A percentile compares a stretch with the other conserved stretches of the same genome.
Evolutionary conservation across 2,329 filamentous ascomycete species (phyloP).

Genomic region (Ophiostoma quercus): DNA sequence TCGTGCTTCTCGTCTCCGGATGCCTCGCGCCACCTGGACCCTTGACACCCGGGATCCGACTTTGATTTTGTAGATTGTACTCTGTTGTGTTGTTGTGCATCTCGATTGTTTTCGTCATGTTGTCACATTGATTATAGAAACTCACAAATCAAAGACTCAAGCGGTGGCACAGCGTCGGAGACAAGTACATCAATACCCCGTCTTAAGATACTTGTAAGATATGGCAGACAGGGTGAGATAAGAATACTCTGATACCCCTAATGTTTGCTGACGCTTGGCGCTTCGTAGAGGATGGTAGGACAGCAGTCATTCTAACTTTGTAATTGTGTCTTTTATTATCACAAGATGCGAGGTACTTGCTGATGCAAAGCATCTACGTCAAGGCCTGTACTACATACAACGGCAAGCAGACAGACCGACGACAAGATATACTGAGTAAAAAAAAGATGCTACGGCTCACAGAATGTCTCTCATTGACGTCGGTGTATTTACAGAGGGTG

Average conservation of each 20-base stretch:
- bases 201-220: not conserved
- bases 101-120: not conserved
- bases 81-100: not conserved
- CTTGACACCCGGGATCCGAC: not conserved
- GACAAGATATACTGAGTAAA: not conserved
- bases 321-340: no score
- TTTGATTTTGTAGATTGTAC: not conserved
- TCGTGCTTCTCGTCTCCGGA: not conserved
- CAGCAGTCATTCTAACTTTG: not conserved
- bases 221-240: not conserved
- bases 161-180: not conserved
- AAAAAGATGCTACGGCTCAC: not conserved
- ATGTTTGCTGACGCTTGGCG: conserved; percentile 4
- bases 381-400: not conserved
- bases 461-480: not conserved
- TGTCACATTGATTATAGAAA: no score
- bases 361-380: not conserved
- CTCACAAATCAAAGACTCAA: not conserved
- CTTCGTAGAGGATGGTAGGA: not conserved
- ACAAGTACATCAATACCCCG: not conserved
- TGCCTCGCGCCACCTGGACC: not conserved
- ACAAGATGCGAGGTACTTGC: not conserved
- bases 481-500: not conserved
- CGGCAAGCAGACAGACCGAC: not conserved
- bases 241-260: not conserved